These are phyloP conservation scores for Fusarium sp. DNA, from an alignment of 2,329 filamentous ascomycete species.

Conservation along the genomic window DNA sequence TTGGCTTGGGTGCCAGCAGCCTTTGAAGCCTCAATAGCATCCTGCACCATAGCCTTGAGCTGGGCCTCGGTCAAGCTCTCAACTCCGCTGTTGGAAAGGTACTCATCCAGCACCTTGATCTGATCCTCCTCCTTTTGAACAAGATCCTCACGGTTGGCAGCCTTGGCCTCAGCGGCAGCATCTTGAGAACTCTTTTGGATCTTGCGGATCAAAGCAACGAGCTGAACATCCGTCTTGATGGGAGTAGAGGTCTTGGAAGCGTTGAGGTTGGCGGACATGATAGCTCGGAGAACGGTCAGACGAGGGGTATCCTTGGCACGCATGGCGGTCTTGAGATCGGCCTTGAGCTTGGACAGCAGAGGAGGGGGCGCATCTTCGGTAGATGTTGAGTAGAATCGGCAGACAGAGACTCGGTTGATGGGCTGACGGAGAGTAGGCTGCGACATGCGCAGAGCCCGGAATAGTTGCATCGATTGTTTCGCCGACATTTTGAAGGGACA, in stretches of 20 bases:
- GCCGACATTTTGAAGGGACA: slow-evolving; percentile 35
- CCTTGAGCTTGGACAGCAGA: slow-evolving; percentile 65
- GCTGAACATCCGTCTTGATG: slow-evolving; percentile 76
- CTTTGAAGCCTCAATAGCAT: slow-evolving; percentile 63
- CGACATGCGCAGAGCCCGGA: slow-evolving; percentile 43
- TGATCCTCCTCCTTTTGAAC: slow-evolving; percentile 77
- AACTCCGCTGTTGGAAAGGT: slow-evolving; percentile 69
- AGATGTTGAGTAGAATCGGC: slow-evolving; percentile 50
- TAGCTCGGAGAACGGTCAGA: slow-evolving; percentile 74
- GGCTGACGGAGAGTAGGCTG: slow-evolving; percentile 32
- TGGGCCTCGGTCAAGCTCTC: slow-evolving; percentile 69
- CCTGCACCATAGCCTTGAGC: slow-evolving; percentile 64
- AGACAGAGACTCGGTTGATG: slow-evolving; percentile 23
- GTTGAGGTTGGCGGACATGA: slow-evolving; percentile 79
- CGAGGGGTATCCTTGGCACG: slow-evolving; percentile 72
- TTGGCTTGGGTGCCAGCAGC: slow-evolving; percentile 59
- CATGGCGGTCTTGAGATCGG: slow-evolving; percentile 75
- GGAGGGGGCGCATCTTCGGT: slow-evolving; percentile 57
- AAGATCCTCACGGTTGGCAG: slow-evolving; percentile 74
- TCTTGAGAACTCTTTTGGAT: slow-evolving; percentile 68
- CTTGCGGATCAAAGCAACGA: slow-evolving; percentile 76
- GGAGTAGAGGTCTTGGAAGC: slow-evolving; percentile 78
- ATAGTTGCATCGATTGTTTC: slow-evolving; percentile 40
- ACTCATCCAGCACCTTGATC: slow-evolving; percentile 73
- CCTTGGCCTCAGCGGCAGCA: slow-evolving; percentile 72